A percentile compares a stretch with the other conserved stretches of the same genome.
These are phyloP conservation scores for Trichophyton verrucosum DNA, from an alignment of 2,329 filamentous ascomycete species.

Conservation along the genomic window DNA sequence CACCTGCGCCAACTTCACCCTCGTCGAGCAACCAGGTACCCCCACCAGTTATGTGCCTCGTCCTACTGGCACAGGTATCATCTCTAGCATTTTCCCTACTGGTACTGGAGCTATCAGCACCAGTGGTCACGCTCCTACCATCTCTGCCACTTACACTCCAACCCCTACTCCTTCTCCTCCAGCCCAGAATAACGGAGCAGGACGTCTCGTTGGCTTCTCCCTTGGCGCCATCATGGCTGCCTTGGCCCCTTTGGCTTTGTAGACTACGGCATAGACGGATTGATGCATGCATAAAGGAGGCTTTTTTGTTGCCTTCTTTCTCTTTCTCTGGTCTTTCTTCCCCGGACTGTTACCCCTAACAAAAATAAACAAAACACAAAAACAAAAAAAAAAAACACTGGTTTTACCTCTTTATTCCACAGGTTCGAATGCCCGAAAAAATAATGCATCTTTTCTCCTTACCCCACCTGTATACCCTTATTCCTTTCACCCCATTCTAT, in stretches of 20 bases:
- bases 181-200: not conserved
- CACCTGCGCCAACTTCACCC: slow-evolving; percentile 45
- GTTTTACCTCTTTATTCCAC: not conserved
- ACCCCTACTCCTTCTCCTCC: not conserved
- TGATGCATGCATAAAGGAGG: not conserved
- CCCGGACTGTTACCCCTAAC: not conserved
- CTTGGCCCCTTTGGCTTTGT: not conserved
- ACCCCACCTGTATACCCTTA: not conserved
- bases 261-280: not conserved
- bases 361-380: too few species aligned
- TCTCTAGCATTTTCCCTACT: not conserved
- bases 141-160: not conserved
- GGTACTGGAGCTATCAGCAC: not conserved
- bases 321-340: not conserved
- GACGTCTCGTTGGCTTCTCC: not conserved
- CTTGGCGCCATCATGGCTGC: not conserved
- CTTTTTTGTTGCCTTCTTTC: not conserved
- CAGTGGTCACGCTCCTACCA: not conserved
- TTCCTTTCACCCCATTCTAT: not conserved
- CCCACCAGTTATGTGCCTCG: not conserved
- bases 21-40: not conserved
- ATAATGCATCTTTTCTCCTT: not conserved
- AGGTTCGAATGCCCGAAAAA: not conserved
- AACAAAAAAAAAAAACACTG: too few species aligned
- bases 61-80: slow-evolving; percentile 1